Conservation (phyloP, 2,329 filamentous ascomycete genomes). For the Colletotrichum sidae region DNA sequence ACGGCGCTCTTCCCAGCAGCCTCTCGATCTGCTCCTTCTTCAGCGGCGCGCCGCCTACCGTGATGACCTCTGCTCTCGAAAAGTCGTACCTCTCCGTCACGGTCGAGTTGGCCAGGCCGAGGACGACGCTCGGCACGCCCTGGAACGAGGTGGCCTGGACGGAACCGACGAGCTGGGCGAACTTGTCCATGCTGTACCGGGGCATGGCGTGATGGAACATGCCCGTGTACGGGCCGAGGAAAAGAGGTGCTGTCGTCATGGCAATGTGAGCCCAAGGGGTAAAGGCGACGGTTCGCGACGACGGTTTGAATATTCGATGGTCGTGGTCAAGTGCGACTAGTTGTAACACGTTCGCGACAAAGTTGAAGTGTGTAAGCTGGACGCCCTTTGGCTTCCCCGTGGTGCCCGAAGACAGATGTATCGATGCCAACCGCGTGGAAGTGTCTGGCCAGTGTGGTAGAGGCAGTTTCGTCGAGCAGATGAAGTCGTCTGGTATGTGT, state of each 20-base stretch:
- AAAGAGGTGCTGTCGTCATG: constrained; percentile 57
- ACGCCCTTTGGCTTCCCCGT: constrained; percentile 94
- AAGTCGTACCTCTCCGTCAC: constrained; percentile 51
- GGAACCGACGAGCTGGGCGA: constrained; percentile 48
- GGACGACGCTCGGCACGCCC: constrained; percentile 52
- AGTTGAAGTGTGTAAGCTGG: constrained; percentile 84
- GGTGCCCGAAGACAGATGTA: constrained; percentile 70
- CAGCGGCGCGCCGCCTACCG: constrained; percentile 50
- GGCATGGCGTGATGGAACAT: constrained; percentile 59
- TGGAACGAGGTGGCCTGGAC: constrained; percentile 52
- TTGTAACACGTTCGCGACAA: constrained; percentile 74
- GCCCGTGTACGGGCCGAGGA: constrained; percentile 56
- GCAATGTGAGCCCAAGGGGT: constrained; percentile 58
- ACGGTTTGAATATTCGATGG: constrained; percentile 46
- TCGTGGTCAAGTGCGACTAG: constrained; percentile 50
- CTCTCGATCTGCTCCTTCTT: constrained; percentile 48
- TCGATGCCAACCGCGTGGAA: constrained; percentile 48
- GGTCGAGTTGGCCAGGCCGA: constrained; percentile 51
- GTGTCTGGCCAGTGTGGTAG: constrained; percentile 53
- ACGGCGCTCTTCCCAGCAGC: constrained; percentile 47
- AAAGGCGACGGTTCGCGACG: constrained; percentile 51
- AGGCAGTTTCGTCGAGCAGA: constrained; percentile 43
- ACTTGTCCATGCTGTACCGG: constrained; percentile 49
- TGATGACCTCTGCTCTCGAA: constrained; percentile 49
- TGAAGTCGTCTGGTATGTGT: constrained; percentile 50